Evolutionary conservation across 768 basidiomycete genomes (phyloP).

Genomic region (Naganishia vaughanmartiniae): DNA sequence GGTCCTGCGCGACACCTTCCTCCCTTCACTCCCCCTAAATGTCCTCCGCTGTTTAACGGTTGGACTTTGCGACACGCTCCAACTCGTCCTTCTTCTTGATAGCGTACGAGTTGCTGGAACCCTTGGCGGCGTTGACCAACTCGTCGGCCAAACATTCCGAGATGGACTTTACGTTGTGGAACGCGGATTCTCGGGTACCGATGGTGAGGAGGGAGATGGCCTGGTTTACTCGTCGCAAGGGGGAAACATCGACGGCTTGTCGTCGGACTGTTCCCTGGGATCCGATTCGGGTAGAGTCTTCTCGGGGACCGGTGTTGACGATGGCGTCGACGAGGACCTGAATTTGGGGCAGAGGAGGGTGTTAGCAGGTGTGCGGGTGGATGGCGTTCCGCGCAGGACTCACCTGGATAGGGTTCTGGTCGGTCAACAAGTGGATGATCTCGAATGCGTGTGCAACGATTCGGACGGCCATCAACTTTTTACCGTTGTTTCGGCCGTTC

Average conservation of each 20-base stretch:
- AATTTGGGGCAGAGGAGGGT: not conserved
- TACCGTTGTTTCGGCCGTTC: conserved; percentile 99
- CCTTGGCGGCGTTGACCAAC: conserved; percentile 99
- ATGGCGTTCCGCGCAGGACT: not conserved
- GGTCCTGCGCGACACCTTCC: too few relatives aligned
- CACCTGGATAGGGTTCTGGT: conserved; percentile 99
- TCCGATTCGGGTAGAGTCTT: conserved; percentile 99
- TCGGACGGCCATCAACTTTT: conserved; percentile 97
- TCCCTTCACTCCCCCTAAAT: too few relatives aligned
- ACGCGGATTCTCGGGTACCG: conserved; percentile 97
- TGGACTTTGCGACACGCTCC: conserved; percentile 99
- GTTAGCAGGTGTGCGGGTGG: not conserved
- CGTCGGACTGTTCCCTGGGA: conserved; percentile 99
- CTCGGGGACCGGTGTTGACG: conserved; percentile 98
- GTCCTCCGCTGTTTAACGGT: conserved; percentile 75
- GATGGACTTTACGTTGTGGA: conserved; percentile 99
- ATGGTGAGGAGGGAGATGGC: conserved; percentile 89
- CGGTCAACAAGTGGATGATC: conserved; percentile 98
- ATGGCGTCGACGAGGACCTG: conserved; percentile 96
- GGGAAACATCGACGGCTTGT: conserved; percentile 99
- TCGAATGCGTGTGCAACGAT: conserved; percentile 99
- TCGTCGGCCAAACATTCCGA: conserved; percentile 99
- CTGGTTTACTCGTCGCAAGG: conserved; percentile 96
- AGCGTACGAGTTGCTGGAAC: conserved; percentile 94
- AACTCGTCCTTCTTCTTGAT: conserved; percentile 96